These are phyloP conservation scores for Claviceps sp. DNA, from an alignment of 2,329 filamentous ascomycete species.

Conservation along the genomic window DNA sequence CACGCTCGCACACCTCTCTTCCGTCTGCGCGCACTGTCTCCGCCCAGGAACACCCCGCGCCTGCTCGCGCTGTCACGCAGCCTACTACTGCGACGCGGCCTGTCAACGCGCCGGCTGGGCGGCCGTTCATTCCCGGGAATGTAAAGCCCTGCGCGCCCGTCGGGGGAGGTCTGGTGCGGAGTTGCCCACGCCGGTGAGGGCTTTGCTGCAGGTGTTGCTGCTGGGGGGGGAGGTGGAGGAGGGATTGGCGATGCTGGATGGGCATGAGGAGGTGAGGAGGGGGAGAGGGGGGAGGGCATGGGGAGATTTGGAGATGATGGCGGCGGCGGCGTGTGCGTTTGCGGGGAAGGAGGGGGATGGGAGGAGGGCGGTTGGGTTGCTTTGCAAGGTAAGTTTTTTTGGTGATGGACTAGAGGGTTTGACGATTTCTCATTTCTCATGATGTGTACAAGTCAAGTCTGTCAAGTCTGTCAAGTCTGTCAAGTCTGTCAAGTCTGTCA, in stretches of 20 bases:
- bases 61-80: slow-evolving; percentile 40
- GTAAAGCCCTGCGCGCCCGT: slow-evolving; percentile 28
- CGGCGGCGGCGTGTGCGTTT: slow-evolving; percentile 28
- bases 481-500: too few species aligned
- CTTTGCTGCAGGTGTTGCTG: slow-evolving; percentile 38
- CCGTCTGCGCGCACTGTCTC: slow-evolving; percentile 39
- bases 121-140: slow-evolving; percentile 40
- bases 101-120: slow-evolving; percentile 45
- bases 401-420: too few species aligned
- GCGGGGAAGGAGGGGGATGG: slow-evolving; percentile 25
- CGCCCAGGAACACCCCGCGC: slow-evolving; percentile 16
- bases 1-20: slow-evolving; percentile 24
- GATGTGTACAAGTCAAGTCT: too few species aligned
- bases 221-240: slow-evolving; percentile 22
- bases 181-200: slow-evolving; percentile 42
- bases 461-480: too few species aligned
- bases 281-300: slow-evolving; percentile 27
- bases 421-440: too few species aligned
- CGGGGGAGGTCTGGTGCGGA: slow-evolving; percentile 8
- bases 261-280: slow-evolving; percentile 28
- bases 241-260: slow-evolving; percentile 29
- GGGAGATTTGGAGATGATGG: slow-evolving; percentile 36
- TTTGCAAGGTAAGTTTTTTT: slow-evolving; percentile 36
- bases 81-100: slow-evolving; percentile 37
- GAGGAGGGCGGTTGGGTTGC: slow-evolving; percentile 28